phyloP scores from a whole-genome alignment of 306 rosid genomes.

The Begonia fuchsioides region DNA sequence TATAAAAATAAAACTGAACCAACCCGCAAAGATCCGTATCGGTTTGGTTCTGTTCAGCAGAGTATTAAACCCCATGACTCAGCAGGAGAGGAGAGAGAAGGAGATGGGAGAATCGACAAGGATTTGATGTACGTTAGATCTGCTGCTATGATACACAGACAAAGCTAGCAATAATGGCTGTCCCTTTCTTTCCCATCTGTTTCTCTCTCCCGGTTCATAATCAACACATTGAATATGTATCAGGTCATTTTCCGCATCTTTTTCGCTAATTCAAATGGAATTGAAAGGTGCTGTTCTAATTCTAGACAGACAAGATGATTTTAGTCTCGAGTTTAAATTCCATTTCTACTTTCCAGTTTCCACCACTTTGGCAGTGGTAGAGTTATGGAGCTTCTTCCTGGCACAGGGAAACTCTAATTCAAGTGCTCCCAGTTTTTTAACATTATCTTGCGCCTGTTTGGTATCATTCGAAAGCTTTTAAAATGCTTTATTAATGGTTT shows the following conservation, averaged over 20 bases:
- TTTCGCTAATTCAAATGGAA: background rate
- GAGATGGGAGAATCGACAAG: no score
- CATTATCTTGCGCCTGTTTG: background rate
- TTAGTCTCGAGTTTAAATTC: background rate
- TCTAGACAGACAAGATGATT: background rate
- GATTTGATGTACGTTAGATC: no score
- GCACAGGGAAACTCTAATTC: no score
- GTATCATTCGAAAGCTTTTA: background rate
- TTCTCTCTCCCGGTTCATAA: constrained; percentile 9
- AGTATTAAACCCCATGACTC: no score
- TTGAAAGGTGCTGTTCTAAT: background rate
- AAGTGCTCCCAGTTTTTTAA: background rate
- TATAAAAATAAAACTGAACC: no score
- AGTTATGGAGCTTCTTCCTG: no score
- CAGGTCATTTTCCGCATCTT: no score
- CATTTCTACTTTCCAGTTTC: background rate
- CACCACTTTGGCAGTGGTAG: background rate
- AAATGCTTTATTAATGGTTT: background rate
- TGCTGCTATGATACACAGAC: no score
- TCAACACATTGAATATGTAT: background rate
- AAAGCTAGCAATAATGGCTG: constrained; percentile 8
- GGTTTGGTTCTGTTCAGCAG: no score
- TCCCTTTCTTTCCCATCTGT: constrained; percentile 15
- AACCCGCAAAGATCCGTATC: no score
- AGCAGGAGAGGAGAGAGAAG: no score